Evolutionary conservation across 2,329 filamentous ascomycete species (phyloP).

Genomic region (Fusarium kyushuense): DNA sequence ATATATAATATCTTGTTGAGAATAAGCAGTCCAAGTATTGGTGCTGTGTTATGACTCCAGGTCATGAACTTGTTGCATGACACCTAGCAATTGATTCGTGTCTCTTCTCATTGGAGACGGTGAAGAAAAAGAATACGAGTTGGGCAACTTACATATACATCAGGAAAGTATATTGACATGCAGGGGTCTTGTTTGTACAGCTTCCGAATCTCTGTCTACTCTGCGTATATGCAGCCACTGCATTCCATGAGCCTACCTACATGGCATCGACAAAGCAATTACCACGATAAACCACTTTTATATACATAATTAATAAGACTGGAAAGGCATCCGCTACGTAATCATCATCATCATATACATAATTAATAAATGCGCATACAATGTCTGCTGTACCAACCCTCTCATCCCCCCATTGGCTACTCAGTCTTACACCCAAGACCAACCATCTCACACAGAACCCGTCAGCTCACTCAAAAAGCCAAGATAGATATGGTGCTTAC

Average conservation of each 20-base stretch:
- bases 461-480: conserved; percentile 19
- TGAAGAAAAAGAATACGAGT: not conserved
- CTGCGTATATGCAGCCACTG: too few species aligned
- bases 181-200: not conserved
- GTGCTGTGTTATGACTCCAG: too few species aligned
- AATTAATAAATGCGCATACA: too few species aligned
- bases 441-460: not conserved
- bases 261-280: not conserved
- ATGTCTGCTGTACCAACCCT: not conserved
- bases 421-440: conserved; percentile 5
- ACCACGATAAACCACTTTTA: not conserved
- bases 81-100: too few species aligned
- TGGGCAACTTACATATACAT: accelerated
- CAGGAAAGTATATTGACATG: not conserved
- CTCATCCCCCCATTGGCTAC: not conserved
- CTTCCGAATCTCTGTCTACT: not conserved
- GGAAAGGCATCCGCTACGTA: too few species aligned
- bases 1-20: too few species aligned
- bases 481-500: conserved; percentile 18
- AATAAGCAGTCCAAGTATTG: too few species aligned
- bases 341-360: too few species aligned
- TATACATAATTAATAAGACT: too few species aligned
- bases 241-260: not conserved
- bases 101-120: not conserved
- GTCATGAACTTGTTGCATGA: too few species aligned